phyloP scores from a whole-genome alignment of 192 early-diverging fungal genomes.

The Backusella tarrabulga region DNA sequence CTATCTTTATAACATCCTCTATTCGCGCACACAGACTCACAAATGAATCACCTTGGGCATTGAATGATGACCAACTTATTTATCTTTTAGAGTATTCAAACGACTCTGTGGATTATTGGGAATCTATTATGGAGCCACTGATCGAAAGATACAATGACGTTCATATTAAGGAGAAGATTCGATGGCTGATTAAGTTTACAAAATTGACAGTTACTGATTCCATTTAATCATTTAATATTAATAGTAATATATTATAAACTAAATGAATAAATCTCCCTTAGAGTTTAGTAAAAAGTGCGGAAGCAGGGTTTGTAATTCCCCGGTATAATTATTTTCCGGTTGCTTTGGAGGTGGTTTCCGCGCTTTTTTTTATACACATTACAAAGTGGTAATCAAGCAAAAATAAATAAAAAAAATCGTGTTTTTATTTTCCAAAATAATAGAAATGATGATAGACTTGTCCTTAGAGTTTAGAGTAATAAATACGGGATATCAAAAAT shows the following conservation, averaged over 20 bases:
- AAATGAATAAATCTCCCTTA: too few relatives aligned
- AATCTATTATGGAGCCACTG: background rate
- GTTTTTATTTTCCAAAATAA: too few relatives aligned
- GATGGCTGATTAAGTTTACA: constrained; percentile 7
- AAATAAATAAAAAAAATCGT: too few relatives aligned
- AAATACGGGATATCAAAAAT: too few relatives aligned
- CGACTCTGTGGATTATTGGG: background rate
- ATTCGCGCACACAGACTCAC: background rate
- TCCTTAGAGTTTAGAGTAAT: too few relatives aligned
- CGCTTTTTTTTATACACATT: too few relatives aligned
- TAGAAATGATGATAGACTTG: too few relatives aligned
- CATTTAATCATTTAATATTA: background rate
- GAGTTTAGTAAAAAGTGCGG: too few relatives aligned
- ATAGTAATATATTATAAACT: background rate
- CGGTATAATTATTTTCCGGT: too few relatives aligned
- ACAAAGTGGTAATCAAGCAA: too few relatives aligned
- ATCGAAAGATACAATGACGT: background rate
- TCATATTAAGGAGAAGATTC: background rate
- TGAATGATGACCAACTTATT: background rate
- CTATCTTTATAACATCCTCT: background rate
- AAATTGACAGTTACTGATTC: background rate
- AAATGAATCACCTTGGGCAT: background rate
- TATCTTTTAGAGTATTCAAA: background rate
- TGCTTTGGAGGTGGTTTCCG: too few relatives aligned
- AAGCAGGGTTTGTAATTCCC: too few relatives aligned